Evolutionary conservation across 2,329 filamentous ascomycete genomes (phyloP).

Genomic region (Pseudogymnoascus sp.): DNA sequence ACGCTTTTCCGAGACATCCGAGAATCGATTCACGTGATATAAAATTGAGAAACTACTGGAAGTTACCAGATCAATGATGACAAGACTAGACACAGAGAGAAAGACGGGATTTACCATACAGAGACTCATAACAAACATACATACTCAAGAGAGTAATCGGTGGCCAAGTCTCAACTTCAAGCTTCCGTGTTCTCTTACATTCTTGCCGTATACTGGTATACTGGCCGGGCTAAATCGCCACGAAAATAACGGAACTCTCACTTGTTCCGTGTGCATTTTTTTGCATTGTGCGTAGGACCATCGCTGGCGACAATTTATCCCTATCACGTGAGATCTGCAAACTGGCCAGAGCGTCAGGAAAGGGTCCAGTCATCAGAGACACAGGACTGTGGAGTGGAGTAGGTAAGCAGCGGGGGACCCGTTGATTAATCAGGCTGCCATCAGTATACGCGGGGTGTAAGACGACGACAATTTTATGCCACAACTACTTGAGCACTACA

Average conservation of each 20-base stretch:
- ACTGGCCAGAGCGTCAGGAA: neutral
- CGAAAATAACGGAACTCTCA: neutral
- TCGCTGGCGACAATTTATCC: neutral
- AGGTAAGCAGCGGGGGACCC: neutral
- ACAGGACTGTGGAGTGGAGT: neutral
- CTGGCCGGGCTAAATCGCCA: neutral
- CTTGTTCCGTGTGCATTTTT: neutral
- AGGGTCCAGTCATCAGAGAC: neutral
- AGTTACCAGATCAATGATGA: neutral
- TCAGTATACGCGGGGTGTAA: neutral
- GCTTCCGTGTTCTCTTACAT: neutral
- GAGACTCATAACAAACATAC: neutral
- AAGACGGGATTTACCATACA: neutral
- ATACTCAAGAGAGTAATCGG: neutral
- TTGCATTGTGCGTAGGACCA: neutral
- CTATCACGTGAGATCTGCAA: neutral
- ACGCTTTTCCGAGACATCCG: slow-evolving; percentile 1
- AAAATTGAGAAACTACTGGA: slow-evolving; percentile 2
- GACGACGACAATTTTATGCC: slow-evolving; percentile 3
- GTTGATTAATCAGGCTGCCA: slow-evolving; percentile 3
- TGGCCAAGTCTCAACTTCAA: neutral
- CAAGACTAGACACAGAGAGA: neutral
- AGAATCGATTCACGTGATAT: neutral
- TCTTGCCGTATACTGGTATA: neutral
- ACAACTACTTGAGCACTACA: neutral